Conservation (phyloP, 2,329 filamentous ascomycete genomes). For the Gnomoniopsis smithogilvyi region DNA sequence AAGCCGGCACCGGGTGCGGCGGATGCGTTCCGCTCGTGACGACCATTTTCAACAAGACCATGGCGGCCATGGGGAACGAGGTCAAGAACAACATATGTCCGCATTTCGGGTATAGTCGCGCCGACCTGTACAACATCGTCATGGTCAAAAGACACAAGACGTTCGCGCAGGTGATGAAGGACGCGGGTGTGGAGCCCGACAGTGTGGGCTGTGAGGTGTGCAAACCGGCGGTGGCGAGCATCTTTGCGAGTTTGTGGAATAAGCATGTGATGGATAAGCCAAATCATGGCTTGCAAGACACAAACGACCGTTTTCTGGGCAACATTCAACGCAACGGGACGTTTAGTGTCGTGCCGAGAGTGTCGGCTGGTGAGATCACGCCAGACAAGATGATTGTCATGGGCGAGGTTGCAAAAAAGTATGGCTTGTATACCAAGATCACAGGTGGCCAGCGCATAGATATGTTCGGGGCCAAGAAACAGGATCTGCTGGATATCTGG, state of each 20-base stretch:
- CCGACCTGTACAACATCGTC: slow-evolving; percentile 87
- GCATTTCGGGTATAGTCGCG: slow-evolving; percentile 80
- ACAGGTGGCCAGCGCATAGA: slow-evolving; percentile 90
- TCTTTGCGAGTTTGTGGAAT: slow-evolving; percentile 81
- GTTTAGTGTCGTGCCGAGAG: slow-evolving; percentile 81
- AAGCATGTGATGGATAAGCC: slow-evolving; percentile 72
- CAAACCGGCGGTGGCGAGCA: slow-evolving; percentile 78
- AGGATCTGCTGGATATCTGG: slow-evolving; percentile 83
- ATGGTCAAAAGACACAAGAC: slow-evolving; percentile 74
- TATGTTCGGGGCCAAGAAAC: slow-evolving; percentile 87
- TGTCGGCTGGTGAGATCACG: slow-evolving; percentile 83
- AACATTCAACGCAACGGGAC: slow-evolving; percentile 93
- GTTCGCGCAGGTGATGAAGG: slow-evolving; percentile 73
- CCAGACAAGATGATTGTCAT: slow-evolving; percentile 82
- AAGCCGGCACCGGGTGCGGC: slow-evolving; percentile 86
- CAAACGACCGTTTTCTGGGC: slow-evolving; percentile 82
- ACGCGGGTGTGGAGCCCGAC: slow-evolving; percentile 66
- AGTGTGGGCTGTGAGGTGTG: slow-evolving; percentile 84
- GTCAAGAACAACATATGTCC: slow-evolving; percentile 83
- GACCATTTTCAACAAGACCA: slow-evolving; percentile 85
- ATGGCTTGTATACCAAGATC: slow-evolving; percentile 84
- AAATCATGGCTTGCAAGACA: slow-evolving; percentile 75
- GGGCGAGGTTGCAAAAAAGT: slow-evolving; percentile 80
- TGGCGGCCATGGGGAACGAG: slow-evolving; percentile 81
- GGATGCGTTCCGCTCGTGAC: slow-evolving; percentile 87